phyloP scores from a whole-genome alignment of 2,329 filamentous ascomycete species.

The Scedosporium apiospermum region DNA sequence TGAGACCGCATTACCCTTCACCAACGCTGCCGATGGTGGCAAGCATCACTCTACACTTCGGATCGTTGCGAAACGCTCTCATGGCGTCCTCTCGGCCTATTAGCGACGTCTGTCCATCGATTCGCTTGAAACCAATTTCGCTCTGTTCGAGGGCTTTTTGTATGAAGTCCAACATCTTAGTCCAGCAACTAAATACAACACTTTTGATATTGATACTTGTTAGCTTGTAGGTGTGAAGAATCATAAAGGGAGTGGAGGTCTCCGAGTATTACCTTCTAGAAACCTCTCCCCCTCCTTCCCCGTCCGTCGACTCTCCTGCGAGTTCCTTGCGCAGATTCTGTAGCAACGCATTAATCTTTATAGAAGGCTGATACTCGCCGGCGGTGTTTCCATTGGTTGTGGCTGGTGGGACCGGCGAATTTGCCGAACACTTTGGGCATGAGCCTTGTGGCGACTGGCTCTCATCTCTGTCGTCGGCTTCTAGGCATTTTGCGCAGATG shows the following conservation, averaged over 20 bases:
- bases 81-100: constrained; percentile 8
- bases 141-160: constrained; percentile 9
- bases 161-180: constrained; percentile 19
- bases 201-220: background rate
- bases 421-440: background rate
- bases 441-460: background rate
- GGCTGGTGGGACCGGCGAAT: background rate
- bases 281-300: no score
- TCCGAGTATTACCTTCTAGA: background rate
- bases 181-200: constrained; percentile 19
- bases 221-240: no score
- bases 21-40: constrained; percentile 20
- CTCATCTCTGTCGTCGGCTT: background rate
- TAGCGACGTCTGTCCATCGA: constrained; percentile 17
- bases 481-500: background rate
- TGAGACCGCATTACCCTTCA: constrained; percentile 16
- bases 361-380: background rate
- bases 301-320: background rate
- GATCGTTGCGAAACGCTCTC: constrained; percentile 10
- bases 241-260: background rate
- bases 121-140: constrained; percentile 12
- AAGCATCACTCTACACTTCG: constrained; percentile 17
- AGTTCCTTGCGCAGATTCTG: background rate
- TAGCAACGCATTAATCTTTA: background rate
- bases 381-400: no score